phyloP scores from a whole-genome alignment of 495 filamentous ascomycete species.

The Hypoxylon crocopeplum region DNA sequence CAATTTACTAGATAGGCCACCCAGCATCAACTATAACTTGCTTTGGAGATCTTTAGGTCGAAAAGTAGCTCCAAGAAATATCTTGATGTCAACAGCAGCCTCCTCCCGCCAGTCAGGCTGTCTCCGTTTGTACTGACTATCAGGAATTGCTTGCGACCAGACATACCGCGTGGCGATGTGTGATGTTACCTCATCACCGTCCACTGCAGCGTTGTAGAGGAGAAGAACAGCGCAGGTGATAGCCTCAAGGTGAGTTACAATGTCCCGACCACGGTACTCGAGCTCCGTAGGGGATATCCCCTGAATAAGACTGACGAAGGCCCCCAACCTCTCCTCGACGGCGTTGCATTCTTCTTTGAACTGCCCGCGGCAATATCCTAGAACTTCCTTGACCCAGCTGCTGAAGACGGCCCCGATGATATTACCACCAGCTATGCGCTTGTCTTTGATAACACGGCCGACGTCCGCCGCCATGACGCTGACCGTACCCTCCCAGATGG shows the following conservation, averaged over 20 bases:
- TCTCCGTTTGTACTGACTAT: not conserved
- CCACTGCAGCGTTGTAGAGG: not conserved
- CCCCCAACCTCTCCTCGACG: not conserved
- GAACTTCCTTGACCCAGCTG: not conserved
- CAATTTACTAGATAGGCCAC: no score
- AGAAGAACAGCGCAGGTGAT: conserved; percentile 2
- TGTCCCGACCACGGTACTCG: not conserved
- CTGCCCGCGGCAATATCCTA: not conserved
- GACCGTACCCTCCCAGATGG: conserved; percentile 76
- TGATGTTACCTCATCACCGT: not conserved
- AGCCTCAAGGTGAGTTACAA: conserved; percentile 5
- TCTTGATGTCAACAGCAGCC: not conserved
- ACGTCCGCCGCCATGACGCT: conserved; percentile 68
- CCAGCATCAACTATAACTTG: not conserved
- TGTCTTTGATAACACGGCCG: conserved; percentile 46
- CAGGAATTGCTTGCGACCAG: not conserved
- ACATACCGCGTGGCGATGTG: not conserved
- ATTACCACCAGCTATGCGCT: not conserved
- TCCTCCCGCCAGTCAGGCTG: not conserved
- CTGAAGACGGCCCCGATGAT: not conserved
- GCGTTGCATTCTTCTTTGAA: not conserved
- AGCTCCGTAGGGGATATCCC: not conserved
- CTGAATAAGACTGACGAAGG: not conserved
- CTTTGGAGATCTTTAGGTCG: not conserved
- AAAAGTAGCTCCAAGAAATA: not conserved